These are phyloP conservation scores for Scleroderma bovista DNA, from an alignment of 768 basidiomycete species.

Conservation along the genomic window DNA sequence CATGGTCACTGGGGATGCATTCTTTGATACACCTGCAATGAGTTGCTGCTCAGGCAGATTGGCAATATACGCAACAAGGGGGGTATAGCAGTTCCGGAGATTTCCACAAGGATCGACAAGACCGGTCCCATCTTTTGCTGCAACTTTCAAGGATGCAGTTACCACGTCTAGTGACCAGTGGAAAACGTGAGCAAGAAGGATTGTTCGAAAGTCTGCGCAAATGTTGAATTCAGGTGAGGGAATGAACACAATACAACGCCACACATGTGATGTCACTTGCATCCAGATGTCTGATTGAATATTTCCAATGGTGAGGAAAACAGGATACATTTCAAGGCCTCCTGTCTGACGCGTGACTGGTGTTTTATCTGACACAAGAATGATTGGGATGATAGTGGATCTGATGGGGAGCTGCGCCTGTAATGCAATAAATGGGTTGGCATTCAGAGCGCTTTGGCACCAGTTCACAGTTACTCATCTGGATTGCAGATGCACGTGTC, in stretches of 20 bases:
- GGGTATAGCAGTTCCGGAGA: not conserved
- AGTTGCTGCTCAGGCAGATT: conserved; percentile 1
- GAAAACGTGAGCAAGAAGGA: conserved; percentile 20
- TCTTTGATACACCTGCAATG: not conserved
- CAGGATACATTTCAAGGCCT: conserved; percentile 26
- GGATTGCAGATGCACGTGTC: conserved; percentile 13
- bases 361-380: conserved; percentile 30
- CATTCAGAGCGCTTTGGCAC: not conserved
- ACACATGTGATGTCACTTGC: no score
- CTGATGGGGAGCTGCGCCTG: conserved; percentile 17
- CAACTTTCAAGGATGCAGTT: conserved; percentile 22
- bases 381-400: conserved; percentile 23
- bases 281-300: conserved; percentile 19
- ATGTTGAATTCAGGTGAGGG: conserved; percentile 24
- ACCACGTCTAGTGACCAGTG: conserved; percentile 29
- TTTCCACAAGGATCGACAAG: conserved; percentile 20
- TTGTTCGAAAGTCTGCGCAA: conserved; percentile 13
- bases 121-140: conserved; percentile 20
- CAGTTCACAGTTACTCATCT: conserved; percentile 10
- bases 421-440: not conserved
- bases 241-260: conserved; percentile 18
- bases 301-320: conserved; percentile 10
- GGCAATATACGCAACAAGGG: not conserved
- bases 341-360: conserved; percentile 27
- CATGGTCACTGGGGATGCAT: conserved; percentile 5